A percentile compares a stretch with the other conserved stretches of the same genome.
Conservation (phyloP, 495 filamentous ascomycete species). For the Aspergillus campestris region DNA sequence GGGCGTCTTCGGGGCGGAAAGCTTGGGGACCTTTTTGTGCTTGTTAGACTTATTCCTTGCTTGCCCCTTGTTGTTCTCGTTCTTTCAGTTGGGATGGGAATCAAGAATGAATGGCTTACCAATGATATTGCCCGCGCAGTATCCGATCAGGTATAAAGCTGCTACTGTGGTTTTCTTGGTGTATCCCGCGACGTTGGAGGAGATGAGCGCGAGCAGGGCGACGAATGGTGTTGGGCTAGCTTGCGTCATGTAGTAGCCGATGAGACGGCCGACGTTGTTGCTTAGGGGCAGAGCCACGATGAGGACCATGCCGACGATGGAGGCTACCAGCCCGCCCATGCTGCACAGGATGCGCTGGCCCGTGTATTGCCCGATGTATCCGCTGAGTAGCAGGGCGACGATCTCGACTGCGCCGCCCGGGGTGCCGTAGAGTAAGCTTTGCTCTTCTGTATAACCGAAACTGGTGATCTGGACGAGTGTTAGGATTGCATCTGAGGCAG, state of each 20-base stretch:
- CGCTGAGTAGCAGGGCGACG: slow-evolving; percentile 48
- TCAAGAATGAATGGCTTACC: slow-evolving; percentile 23
- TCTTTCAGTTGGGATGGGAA: slow-evolving; percentile 2
- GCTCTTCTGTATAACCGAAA: slow-evolving; percentile 45
- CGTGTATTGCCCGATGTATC: slow-evolving; percentile 50
- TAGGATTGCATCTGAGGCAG: slow-evolving; percentile 26
- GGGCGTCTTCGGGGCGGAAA: slow-evolving; percentile 50
- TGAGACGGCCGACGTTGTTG: slow-evolving; percentile 51
- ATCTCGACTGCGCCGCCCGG: slow-evolving; percentile 62
- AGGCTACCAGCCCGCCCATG: slow-evolving; percentile 26
- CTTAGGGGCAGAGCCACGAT: slow-evolving; percentile 55
- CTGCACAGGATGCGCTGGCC: slow-evolving; percentile 46
- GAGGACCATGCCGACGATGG: slow-evolving; percentile 50
- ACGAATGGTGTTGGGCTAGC: slow-evolving; percentile 44
- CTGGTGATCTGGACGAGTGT: slow-evolving; percentile 21
- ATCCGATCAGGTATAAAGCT: slow-evolving; percentile 59
- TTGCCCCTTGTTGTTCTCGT: not conserved
- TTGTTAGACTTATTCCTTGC: not conserved
- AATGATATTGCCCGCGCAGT: slow-evolving; percentile 54
- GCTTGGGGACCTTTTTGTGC: slow-evolving; percentile 40
- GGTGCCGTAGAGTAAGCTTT: slow-evolving; percentile 57
- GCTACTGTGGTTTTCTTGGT: slow-evolving; percentile 71
- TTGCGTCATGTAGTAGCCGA: slow-evolving; percentile 57
- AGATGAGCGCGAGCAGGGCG: slow-evolving; percentile 44
- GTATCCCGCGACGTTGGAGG: slow-evolving; percentile 61